Conservation (phyloP, 2,329 filamentous ascomycete species). For the Ophiosphaerella korrae region DNA sequence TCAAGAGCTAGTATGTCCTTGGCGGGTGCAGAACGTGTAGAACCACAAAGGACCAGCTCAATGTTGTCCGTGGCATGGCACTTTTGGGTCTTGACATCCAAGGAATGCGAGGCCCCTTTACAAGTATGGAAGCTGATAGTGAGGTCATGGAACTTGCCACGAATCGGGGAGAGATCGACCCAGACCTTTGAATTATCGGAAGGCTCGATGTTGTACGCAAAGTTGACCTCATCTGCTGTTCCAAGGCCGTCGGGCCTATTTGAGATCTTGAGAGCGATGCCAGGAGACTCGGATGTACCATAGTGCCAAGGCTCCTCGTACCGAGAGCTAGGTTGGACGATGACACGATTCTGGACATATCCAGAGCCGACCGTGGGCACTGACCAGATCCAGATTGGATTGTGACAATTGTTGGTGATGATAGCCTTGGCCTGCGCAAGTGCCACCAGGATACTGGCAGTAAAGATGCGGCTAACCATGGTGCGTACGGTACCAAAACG, state of each 20-base stretch:
- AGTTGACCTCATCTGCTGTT: slow-evolving; percentile 27
- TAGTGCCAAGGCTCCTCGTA: slow-evolving; percentile 32
- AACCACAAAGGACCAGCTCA: slow-evolving; percentile 32
- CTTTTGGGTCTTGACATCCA: slow-evolving; percentile 14
- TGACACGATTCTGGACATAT: slow-evolving; percentile 19
- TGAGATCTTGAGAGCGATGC: slow-evolving; percentile 35
- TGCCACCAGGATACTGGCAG: slow-evolving; percentile 22
- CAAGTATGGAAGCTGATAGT: slow-evolving; percentile 27
- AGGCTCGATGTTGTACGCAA: slow-evolving; percentile 29
- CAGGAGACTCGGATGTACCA: slow-evolving; percentile 22
- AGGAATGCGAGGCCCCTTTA: slow-evolving; percentile 9
- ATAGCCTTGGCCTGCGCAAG: slow-evolving; percentile 30
- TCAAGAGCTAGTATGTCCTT: slow-evolving; percentile 11
- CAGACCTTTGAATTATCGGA: slow-evolving; percentile 22
- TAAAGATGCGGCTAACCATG: slow-evolving; percentile 24
- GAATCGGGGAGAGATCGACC: slow-evolving; percentile 20
- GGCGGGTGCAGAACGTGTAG: slow-evolving; percentile 9
- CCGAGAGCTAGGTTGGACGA: slow-evolving; percentile 17
- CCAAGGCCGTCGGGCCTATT: slow-evolving; percentile 24
- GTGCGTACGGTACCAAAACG: not conserved
- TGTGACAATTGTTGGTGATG: slow-evolving; percentile 32
- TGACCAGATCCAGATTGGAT: slow-evolving; percentile 30
- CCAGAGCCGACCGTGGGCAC: slow-evolving; percentile 19
- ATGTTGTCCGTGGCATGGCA: slow-evolving; percentile 29
- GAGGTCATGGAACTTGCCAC: slow-evolving; percentile 16